phyloP scores from a whole-genome alignment of 495 filamentous ascomycete genomes.

The Aspergillus heteromorphus region DNA sequence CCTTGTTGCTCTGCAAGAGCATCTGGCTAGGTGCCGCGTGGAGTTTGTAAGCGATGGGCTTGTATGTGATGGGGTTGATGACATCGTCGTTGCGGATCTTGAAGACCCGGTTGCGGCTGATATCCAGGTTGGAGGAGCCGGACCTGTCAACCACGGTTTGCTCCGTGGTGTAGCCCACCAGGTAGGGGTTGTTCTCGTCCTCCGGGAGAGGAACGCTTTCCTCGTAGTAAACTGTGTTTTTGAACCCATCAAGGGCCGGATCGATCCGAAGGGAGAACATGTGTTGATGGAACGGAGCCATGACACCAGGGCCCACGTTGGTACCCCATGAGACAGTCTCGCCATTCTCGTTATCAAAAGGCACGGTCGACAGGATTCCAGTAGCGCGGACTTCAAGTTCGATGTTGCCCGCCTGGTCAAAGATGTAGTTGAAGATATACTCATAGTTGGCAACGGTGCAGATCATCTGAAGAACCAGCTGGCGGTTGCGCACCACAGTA shows the following conservation, averaged over 20 bases:
- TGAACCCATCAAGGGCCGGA: constrained; percentile 70
- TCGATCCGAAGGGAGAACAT: constrained; percentile 87
- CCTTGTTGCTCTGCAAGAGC: constrained; percentile 64
- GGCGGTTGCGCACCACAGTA: constrained; percentile 54
- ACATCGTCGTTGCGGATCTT: constrained; percentile 70
- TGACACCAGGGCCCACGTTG: constrained; percentile 77
- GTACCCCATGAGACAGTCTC: constrained; percentile 74
- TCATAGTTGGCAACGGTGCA: constrained; percentile 80
- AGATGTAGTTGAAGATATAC: constrained; percentile 78
- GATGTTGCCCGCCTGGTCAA: constrained; percentile 79
- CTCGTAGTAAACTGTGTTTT: constrained; percentile 65
- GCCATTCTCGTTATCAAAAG: constrained; percentile 55
- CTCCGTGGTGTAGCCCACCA: constrained; percentile 67
- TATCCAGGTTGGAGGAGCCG: constrained; percentile 59
- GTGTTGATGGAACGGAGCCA: constrained; percentile 79
- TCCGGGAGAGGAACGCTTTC: constrained; percentile 70
- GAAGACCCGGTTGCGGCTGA: constrained; percentile 61
- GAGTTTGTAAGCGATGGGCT: constrained; percentile 77
- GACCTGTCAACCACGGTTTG: constrained; percentile 57
- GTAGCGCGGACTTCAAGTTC: constrained; percentile 79
- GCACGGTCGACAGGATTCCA: constrained; percentile 78
- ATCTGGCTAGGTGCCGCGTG: constrained; percentile 69
- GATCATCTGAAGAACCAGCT: constrained; percentile 67
- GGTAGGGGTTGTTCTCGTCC: constrained; percentile 70
- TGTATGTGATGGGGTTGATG: constrained; percentile 66